phyloP scores from a whole-genome alignment of 2,329 filamentous ascomycete species.

The Alternaria rosae region DNA sequence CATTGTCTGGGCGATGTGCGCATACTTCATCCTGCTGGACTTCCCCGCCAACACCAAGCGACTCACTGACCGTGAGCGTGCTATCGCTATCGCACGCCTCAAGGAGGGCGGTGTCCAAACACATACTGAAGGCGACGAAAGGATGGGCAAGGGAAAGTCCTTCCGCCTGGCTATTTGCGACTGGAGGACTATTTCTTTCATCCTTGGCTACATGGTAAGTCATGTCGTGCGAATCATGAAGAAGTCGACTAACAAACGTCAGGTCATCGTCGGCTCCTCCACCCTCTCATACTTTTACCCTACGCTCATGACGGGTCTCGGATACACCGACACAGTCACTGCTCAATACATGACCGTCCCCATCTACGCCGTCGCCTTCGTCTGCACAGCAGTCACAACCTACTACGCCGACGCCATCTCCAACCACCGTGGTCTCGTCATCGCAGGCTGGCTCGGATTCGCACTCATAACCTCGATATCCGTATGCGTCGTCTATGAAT shows the following conservation, averaged over 20 bases:
- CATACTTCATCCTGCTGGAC: constrained; percentile 58
- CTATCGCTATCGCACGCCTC: constrained; percentile 56
- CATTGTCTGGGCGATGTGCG: constrained; percentile 53
- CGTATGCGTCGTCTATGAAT: constrained; percentile 57
- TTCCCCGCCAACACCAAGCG: constrained; percentile 58
- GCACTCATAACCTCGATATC: constrained; percentile 50
- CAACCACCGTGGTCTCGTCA: constrained; percentile 57
- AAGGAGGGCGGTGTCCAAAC: constrained; percentile 53
- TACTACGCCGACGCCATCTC: constrained; percentile 59
- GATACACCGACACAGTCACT: constrained; percentile 54
- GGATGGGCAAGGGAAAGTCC: constrained; percentile 50
- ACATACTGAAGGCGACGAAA: constrained; percentile 37
- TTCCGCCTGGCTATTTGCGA: constrained; percentile 52
- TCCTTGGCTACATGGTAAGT: constrained; percentile 59
- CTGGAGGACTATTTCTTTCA: constrained; percentile 58
- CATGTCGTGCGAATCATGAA: constrained; percentile 18
- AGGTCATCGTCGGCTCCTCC: constrained; percentile 56
- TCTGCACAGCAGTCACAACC: constrained; percentile 57
- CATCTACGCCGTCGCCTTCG: constrained; percentile 63
- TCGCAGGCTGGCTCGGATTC: constrained; percentile 58
- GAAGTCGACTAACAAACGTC: constrained; percentile 7
- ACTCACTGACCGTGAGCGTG: constrained; percentile 53
- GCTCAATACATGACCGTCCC: constrained; percentile 63
- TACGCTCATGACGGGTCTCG: constrained; percentile 60
- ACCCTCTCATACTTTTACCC: constrained; percentile 65